A percentile compares a stretch with the other conserved stretches of the same genome.
Conservation (phyloP, 169 alveolate species). For the Eimeria tenella region DNA sequence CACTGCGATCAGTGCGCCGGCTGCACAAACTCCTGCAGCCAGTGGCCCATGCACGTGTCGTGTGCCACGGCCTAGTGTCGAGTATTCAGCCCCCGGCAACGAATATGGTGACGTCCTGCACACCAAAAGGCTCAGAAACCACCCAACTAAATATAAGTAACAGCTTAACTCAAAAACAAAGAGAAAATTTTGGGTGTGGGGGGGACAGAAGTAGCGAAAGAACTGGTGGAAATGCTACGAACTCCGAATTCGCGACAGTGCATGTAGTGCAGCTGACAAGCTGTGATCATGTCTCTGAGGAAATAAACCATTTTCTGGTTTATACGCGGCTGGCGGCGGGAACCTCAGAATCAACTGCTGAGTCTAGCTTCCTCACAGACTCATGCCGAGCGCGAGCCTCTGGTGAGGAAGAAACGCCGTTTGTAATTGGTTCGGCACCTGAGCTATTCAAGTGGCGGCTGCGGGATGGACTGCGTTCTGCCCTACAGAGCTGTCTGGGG, state of each 20-base stretch:
- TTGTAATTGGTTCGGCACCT: not conserved
- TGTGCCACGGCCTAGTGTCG: not conserved
- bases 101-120: no score
- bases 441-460: constrained; percentile 13
- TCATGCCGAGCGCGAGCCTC: not conserved
- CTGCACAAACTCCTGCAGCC: constrained; percentile 61
- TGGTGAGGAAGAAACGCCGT: not conserved
- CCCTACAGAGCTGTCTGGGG: constrained; percentile 57
- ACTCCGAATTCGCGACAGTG: not conserved
- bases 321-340: constrained; percentile 38
- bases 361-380: not conserved
- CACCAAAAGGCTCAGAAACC: no score
- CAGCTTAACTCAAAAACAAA: no score
- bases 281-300: not conserved
- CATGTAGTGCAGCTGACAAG: constrained; percentile 20
- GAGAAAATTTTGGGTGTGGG: no score
- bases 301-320: not conserved
- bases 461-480: constrained; percentile 32
- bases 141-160: no score
- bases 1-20: constrained; percentile 5
- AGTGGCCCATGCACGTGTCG: not conserved
- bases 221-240: no score
- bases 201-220: no score
- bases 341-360: not conserved
- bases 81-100: no score